These are phyloP conservation scores for Cercospora nicotianae DNA, from an alignment of 2,329 filamentous ascomycete species.

Conservation along the genomic window DNA sequence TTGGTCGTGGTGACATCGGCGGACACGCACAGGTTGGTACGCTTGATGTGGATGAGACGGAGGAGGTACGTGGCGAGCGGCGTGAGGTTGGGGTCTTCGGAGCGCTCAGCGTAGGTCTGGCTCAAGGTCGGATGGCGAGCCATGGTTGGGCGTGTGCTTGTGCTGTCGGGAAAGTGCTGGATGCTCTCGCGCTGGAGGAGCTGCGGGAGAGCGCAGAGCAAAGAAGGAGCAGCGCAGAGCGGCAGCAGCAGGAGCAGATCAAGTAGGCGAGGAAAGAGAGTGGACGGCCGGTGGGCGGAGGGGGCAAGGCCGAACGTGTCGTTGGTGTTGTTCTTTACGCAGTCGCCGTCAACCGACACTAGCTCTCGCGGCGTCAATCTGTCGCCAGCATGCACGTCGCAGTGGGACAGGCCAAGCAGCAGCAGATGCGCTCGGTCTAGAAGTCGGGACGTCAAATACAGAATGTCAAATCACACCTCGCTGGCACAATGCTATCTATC, in stretches of 20 bases:
- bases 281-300: background rate
- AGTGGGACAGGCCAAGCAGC: background rate
- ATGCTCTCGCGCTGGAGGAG: background rate
- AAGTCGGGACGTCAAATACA: background rate
- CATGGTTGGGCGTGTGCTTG: constrained; percentile 15
- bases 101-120: constrained; percentile 49
- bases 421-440: background rate
- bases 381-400: background rate
- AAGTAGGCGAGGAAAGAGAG: background rate
- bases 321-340: background rate
- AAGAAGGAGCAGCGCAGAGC: background rate
- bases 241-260: background rate
- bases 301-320: background rate
- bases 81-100: constrained; percentile 44
- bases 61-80: constrained; percentile 52
- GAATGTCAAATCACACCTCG: background rate
- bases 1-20: constrained; percentile 59
- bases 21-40: constrained; percentile 56
- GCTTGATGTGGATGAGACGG: constrained; percentile 52
- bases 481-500: background rate
- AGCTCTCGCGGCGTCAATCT: background rate
- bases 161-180: background rate
- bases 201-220: background rate
- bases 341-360: background rate
- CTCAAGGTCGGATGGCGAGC: constrained; percentile 43